Evolutionary conservation across 768 basidiomycete genomes (phyloP).

Genomic region (Suillus clintonianus): DNA sequence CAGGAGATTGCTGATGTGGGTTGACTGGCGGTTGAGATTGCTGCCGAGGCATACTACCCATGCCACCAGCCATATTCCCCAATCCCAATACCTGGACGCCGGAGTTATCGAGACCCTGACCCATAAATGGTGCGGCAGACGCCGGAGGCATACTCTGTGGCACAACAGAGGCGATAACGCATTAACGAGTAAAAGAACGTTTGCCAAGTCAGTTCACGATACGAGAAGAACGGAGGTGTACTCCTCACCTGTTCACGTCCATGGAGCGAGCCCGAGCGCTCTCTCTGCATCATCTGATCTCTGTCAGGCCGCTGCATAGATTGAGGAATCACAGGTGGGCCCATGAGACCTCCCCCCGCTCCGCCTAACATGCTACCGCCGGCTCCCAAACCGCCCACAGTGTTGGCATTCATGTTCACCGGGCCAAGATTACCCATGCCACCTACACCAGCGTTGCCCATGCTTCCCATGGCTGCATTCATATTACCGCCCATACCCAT

Average conservation of each 20-base stretch:
- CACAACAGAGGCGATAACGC: background rate
- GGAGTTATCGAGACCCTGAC: conserved; percentile 17
- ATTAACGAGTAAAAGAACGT: conserved; percentile 3
- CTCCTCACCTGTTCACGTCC: conserved; percentile 26
- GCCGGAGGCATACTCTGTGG: conserved; percentile 26
- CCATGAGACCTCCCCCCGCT: conserved; percentile 38
- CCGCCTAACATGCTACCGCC: conserved; percentile 29
- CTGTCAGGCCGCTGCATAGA: conserved; percentile 22
- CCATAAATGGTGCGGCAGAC: conserved; percentile 21
- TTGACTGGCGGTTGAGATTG: conserved; percentile 24
- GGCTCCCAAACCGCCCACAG: conserved; percentile 19
- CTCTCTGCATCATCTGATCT: conserved; percentile 30
- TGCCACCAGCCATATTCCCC: conserved; percentile 9
- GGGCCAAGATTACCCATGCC: conserved; percentile 17
- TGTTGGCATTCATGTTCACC: conserved; percentile 20
- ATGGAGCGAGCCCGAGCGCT: conserved; percentile 21
- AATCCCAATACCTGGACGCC: conserved; percentile 11
- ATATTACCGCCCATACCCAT: conserved; percentile 14
- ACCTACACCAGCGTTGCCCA: conserved; percentile 17
- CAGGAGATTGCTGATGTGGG: conserved; percentile 26
- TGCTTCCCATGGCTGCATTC: conserved; percentile 16
- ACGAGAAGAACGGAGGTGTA: background rate
- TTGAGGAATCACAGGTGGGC: conserved; percentile 38
- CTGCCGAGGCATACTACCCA: conserved; percentile 18
- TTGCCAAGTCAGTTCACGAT: background rate